These are phyloP conservation scores for Byssochlamys sp. DNA, from an alignment of 2,329 filamentous ascomycete species.

Conservation along the genomic window DNA sequence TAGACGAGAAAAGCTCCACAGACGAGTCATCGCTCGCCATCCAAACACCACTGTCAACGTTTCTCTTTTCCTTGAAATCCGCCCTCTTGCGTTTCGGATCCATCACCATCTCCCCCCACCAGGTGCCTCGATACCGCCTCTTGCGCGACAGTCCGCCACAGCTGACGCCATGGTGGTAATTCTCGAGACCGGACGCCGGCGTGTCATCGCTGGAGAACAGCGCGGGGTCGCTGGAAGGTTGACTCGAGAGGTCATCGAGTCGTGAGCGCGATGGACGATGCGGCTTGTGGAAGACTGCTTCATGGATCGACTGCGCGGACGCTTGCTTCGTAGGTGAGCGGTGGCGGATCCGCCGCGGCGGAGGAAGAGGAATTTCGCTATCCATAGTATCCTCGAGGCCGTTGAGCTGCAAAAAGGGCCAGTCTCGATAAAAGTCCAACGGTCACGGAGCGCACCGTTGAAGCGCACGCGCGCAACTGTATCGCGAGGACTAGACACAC, in stretches of 20 bases:
- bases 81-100: conserved; percentile 30
- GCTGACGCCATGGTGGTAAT: conserved; percentile 25
- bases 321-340: conserved; percentile 16
- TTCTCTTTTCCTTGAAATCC: conserved; percentile 35
- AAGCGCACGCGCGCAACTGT: neutral
- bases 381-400: conserved; percentile 24
- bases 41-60: conserved; percentile 40
- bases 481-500: neutral
- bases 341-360: conserved; percentile 26
- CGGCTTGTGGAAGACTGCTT: conserved; percentile 13
- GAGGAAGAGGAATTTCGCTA: conserved; percentile 30
- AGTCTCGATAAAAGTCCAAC: neutral
- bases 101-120: conserved; percentile 34
- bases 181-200: conserved; percentile 36
- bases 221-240: conserved; percentile 36
- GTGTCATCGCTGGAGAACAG: conserved; percentile 41
- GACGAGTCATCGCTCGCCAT: conserved; percentile 38
- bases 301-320: conserved; percentile 9
- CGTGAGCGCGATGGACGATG: conserved; percentile 17
- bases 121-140: conserved; percentile 36
- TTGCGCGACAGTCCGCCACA: conserved; percentile 19
- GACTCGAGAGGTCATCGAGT: conserved; percentile 28
- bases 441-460: neutral
- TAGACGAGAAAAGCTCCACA: conserved; percentile 20
- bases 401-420: neutral